phyloP scores from a whole-genome alignment of 2,329 filamentous ascomycete species.

The Aspergillus thermomutatus region DNA sequence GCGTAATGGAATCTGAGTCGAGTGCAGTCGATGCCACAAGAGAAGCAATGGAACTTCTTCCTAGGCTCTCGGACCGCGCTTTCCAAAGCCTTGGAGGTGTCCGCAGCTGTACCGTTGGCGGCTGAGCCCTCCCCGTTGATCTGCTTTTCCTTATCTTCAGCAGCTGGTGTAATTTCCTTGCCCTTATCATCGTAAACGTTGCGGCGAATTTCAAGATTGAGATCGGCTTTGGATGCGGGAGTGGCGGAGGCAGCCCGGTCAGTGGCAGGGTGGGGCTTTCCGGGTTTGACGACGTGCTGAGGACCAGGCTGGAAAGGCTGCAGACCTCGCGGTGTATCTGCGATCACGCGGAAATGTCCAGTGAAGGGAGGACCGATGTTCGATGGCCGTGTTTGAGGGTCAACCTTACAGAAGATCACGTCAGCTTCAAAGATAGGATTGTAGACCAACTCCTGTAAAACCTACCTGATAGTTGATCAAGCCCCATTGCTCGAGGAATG shows the following conservation, averaged over 20 bases:
- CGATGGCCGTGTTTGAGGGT: constrained; percentile 90
- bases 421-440: constrained; percentile 7
- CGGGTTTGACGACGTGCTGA: constrained; percentile 62
- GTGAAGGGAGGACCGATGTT: constrained; percentile 96
- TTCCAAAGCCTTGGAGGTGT: constrained; percentile 63
- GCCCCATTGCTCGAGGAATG: constrained; percentile 97
- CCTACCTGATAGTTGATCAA: constrained; percentile 96
- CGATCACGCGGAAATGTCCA: constrained; percentile 93
- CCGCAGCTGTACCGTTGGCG: constrained; percentile 59
- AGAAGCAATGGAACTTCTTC: constrained; percentile 75
- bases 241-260: constrained; percentile 66
- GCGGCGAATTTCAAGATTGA: constrained; percentile 88
- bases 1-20: constrained; percentile 66
- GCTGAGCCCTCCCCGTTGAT: constrained; percentile 68
- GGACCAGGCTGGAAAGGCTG: constrained; percentile 93
- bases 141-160: constrained; percentile 63
- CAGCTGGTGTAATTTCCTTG: constrained; percentile 71
- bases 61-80: constrained; percentile 59
- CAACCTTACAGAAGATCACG: constrained; percentile 61
- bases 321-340: constrained; percentile 89
- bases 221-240: constrained; percentile 68
- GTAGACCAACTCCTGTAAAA: background rate
- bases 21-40: constrained; percentile 88
- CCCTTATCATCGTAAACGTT: constrained; percentile 94
- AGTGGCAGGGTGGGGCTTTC: constrained; percentile 63